phyloP scores from a whole-genome alignment of 805 yeast genomes.

The Saccharomyces kudriavzevii region DNA sequence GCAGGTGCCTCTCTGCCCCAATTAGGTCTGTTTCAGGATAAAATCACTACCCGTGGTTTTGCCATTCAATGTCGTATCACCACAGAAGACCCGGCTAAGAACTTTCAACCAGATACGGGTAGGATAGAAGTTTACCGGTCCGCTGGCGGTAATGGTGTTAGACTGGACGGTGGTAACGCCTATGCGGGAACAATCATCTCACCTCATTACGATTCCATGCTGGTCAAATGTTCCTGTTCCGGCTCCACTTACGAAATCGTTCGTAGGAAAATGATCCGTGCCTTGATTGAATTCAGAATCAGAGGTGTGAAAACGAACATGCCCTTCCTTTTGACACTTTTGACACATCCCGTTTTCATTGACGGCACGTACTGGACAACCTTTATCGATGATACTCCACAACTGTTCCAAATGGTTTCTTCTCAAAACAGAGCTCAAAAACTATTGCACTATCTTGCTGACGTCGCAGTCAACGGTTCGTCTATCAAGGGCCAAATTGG shows the following conservation, averaged over 20 bases:
- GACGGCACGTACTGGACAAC: conserved; percentile 92
- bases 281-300: conserved; percentile 91
- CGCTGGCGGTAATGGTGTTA: conserved; percentile 97
- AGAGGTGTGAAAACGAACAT: conserved; percentile 98
- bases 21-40: conserved; percentile 84
- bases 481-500: conserved; percentile 93
- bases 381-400: conserved; percentile 96
- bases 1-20: conserved; percentile 92
- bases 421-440: conserved; percentile 96
- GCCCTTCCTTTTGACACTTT: conserved; percentile 82
- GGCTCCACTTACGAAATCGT: conserved; percentile 94
- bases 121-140: conserved; percentile 94
- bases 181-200: conserved; percentile 92
- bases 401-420: conserved; percentile 82
- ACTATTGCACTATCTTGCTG: conserved; percentile 79
- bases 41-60: conserved; percentile 92
- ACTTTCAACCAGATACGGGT: conserved; percentile 96
- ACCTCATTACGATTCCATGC: conserved; percentile 95
- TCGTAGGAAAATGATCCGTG: conserved; percentile 92
- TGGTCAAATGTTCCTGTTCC: conserved; percentile 93
- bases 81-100: conserved; percentile 92
- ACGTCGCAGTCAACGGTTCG: conserved; percentile 88
- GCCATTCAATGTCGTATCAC: conserved; percentile 98
- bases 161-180: conserved; percentile 97
- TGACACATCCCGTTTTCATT: conserved; percentile 81